These are phyloP conservation scores for Kandelia obovata DNA, from an alignment of 345 rosid genomes.

Conservation along the genomic window DNA sequence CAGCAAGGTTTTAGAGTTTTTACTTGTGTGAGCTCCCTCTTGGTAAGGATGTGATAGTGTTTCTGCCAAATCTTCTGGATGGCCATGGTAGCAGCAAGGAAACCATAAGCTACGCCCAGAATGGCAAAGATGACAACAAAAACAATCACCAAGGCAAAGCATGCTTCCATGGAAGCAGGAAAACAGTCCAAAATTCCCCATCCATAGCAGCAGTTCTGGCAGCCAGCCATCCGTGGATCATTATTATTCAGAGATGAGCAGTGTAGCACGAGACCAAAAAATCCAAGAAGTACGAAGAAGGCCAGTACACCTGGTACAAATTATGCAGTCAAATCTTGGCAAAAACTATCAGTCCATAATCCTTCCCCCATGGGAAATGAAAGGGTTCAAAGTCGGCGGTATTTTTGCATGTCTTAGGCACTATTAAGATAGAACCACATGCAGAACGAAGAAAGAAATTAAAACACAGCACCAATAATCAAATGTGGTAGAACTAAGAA, in stretches of 20 bases:
- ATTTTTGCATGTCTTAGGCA: not conserved
- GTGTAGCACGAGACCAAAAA: conserved; percentile 80
- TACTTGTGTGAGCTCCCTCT: conserved; percentile 87
- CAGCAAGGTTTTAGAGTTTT: not conserved
- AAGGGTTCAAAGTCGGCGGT: not conserved
- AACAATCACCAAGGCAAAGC: conserved; percentile 75
- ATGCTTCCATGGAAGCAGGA: conserved; percentile 96
- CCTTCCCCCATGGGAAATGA: not conserved
- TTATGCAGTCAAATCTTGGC: conserved; percentile 7
- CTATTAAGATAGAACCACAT: not conserved
- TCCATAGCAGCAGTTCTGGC: conserved; percentile 96
- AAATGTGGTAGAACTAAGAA: too few species aligned
- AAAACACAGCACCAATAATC: not conserved
- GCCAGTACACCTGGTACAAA: conserved; percentile 61
- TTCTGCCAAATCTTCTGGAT: conserved; percentile 95
- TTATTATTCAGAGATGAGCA: conserved; percentile 74
- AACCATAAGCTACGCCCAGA: conserved; percentile 89
- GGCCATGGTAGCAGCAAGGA: conserved; percentile 92
- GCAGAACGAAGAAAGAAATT: not conserved
- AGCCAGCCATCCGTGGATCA: conserved; percentile 87
- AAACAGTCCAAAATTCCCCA: conserved; percentile 96
- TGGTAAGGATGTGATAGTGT: conserved; percentile 90
- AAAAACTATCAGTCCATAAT: conserved; percentile 6
- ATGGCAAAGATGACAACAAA: conserved; percentile 86
- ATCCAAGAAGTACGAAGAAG: conserved; percentile 86